Percentiles rank a stretch among this genome's conserved stretches.
Evolutionary conservation across 306 rosid species (phyloP).

Genomic region (Prunus persica): Prunus_persica_NCBIv2 NC_034014.1:26452001-26452500

Average conservation of each 20-base stretch:
- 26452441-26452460: conserved; percentile 97
- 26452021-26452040: background rate
- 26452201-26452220: conserved; percentile 16
- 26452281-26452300: conserved; percentile 58
- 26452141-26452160: conserved; percentile 10
- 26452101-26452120: conserved; percentile 20
- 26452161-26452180: conserved; percentile 8
- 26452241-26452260: conserved; percentile 86
- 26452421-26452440: conserved; percentile 75
- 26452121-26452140: conserved; percentile 31
- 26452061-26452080: conserved; percentile 30
- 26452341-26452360: conserved; percentile 58
- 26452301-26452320: conserved; percentile 64
- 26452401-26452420: conserved; percentile 39
- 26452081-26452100: conserved; percentile 21
- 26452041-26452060: conserved; percentile 5
- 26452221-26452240: conserved; percentile 62
- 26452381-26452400: conserved; percentile 43
- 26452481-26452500: background rate
- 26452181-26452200: conserved; percentile 16
- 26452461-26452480: conserved; percentile 57
- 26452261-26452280: conserved; percentile 73
- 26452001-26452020: background rate
- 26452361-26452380: conserved; percentile 41
- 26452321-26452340: conserved; percentile 72